Percentiles rank a stretch among this genome's conserved stretches.
Evolutionary conservation across 345 rosid species (phyloP).

Genomic region (Pistacia atlantica): DNA sequence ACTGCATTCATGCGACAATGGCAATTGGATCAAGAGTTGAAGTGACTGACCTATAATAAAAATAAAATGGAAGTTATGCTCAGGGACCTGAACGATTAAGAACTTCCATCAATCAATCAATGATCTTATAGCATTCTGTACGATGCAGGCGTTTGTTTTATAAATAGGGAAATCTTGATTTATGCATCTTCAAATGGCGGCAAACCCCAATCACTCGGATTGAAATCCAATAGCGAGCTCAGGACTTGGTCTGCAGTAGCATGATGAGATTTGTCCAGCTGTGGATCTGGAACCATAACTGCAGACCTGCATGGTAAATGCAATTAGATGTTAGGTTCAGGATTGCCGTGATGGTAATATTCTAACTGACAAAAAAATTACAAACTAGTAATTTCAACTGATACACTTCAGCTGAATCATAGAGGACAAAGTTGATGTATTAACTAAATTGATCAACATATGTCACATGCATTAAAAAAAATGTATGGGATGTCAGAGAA

Average conservation of each 20-base stretch:
- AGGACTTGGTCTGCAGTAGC: slow-evolving; percentile 73
- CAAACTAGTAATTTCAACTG: too few relatives aligned
- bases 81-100: not conserved
- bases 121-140: not conserved
- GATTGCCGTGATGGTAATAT: too few relatives aligned
- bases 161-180: slow-evolving; percentile 19
- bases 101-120: not conserved
- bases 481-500: not conserved
- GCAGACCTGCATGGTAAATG: slow-evolving; percentile 52
- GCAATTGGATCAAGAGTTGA: not conserved
- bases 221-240: slow-evolving; percentile 64
- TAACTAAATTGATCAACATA: not conserved
- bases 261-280: slow-evolving; percentile 68
- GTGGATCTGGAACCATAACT: slow-evolving; percentile 90
- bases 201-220: slow-evolving; percentile 71
- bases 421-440: not conserved
- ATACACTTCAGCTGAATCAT: not conserved
- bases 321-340: not conserved
- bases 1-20: not conserved
- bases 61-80: not conserved
- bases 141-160: too few relatives aligned
- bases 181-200: slow-evolving; percentile 56
- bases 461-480: not conserved
- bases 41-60: not conserved
- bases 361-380: too few relatives aligned